Percentiles rank a stretch among this genome's conserved stretches.
Conservation (phyloP, 371 early-diverging fungal genomes). For the Apophysomyces sp. region DNA sequence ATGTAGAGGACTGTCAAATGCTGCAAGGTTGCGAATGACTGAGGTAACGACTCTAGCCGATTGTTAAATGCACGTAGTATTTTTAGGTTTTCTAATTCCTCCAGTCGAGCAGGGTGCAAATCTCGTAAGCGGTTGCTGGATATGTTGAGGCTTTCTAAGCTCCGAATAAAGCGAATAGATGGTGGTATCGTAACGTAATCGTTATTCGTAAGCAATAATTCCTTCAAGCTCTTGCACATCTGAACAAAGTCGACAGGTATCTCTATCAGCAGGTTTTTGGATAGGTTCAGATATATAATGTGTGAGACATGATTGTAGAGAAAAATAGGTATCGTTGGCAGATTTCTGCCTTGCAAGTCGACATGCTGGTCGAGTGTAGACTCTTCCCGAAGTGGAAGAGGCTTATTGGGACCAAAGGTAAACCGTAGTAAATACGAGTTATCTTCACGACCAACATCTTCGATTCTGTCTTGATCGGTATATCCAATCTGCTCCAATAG, state of each 20-base stretch:
- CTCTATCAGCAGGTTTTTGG: conserved; percentile 71
- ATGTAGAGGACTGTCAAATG: conserved; percentile 67
- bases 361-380: conserved; percentile 54
- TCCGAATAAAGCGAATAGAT: conserved; percentile 56
- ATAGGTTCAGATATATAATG: conserved; percentile 71
- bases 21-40: conserved; percentile 53
- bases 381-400: conserved; percentile 45
- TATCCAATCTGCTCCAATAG: conserved; percentile 81
- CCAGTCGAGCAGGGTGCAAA: conserved; percentile 64
- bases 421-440: conserved; percentile 82
- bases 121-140: conserved; percentile 77
- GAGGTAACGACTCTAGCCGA: conserved; percentile 65
- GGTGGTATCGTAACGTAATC: conserved; percentile 63
- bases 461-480: conserved; percentile 72
- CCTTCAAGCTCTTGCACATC: conserved; percentile 62
- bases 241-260: conserved; percentile 78
- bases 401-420: conserved; percentile 67
- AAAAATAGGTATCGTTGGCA: conserved; percentile 78
- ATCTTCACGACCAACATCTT: conserved; percentile 77
- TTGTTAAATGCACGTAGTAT: conserved; percentile 77
- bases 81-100: conserved; percentile 56
- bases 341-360: conserved; percentile 64
- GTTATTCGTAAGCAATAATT: conserved; percentile 70
- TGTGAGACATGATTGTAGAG: conserved; percentile 65
- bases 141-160: conserved; percentile 71